Conservation (phyloP, 2,329 filamentous ascomycete genomes). For the Knufia petricola region DNA sequence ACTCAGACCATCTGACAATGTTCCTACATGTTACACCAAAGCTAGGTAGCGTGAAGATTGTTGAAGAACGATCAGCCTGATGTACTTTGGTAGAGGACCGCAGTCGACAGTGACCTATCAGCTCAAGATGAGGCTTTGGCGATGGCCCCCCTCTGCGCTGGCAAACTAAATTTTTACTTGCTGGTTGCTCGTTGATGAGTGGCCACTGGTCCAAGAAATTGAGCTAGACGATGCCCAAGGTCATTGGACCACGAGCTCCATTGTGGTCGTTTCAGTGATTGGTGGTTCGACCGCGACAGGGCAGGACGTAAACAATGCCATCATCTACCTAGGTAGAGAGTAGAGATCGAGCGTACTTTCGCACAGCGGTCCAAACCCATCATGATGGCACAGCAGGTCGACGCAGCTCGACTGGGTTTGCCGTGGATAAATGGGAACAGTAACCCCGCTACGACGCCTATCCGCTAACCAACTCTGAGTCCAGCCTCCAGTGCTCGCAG, state of each 20-base stretch:
- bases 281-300: constrained; percentile 6
- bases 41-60: background rate
- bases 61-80: constrained; percentile 4
- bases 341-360: constrained; percentile 4
- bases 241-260: constrained; percentile 10
- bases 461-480: constrained; percentile 7
- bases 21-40: constrained; percentile 1
- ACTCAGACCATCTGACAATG: background rate
- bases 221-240: constrained; percentile 9
- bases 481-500: background rate
- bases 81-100: too few species aligned
- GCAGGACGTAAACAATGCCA: constrained; percentile 7
- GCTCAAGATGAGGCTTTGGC: constrained; percentile 9
- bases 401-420: background rate
- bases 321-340: too few species aligned
- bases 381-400: constrained; percentile 3
- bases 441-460: constrained; percentile 5
- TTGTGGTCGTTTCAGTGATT: constrained; percentile 7
- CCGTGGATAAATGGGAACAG: background rate
- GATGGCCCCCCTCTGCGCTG: constrained; percentile 4
- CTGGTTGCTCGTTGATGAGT: constrained; percentile 1
- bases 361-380: background rate
- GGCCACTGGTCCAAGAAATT: constrained; percentile 9
- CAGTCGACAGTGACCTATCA: constrained; percentile 4
- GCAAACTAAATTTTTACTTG: constrained; percentile 6